These are phyloP conservation scores for Eremothecium gossypii DNA, from an alignment of 1,139 yeast genomes.

Conservation along the genomic window DNA sequence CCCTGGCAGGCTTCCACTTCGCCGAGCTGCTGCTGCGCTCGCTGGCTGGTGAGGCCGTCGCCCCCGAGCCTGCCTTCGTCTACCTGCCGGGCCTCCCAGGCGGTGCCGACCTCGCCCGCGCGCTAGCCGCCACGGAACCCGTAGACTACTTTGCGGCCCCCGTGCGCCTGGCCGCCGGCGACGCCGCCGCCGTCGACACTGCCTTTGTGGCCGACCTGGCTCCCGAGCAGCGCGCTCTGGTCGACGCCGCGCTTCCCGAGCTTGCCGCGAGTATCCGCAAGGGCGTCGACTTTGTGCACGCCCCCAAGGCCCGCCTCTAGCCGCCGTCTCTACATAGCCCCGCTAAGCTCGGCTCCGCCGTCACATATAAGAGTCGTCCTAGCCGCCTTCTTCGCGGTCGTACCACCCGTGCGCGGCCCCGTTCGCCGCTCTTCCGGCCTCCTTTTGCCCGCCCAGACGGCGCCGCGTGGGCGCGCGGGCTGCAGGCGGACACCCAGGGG, in stretches of 20 bases:
- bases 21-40: slow-evolving; percentile 31
- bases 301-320: neutral
- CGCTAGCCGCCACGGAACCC: slow-evolving; percentile 17
- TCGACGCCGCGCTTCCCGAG: slow-evolving; percentile 45
- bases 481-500: too few species aligned
- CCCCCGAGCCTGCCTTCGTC: slow-evolving; percentile 39
- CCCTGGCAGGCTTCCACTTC: slow-evolving; percentile 64
- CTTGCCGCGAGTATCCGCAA: slow-evolving; percentile 48
- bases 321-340: too few species aligned
- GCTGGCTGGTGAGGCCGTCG: slow-evolving; percentile 15
- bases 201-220: slow-evolving; percentile 38
- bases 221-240: slow-evolving; percentile 38
- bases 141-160: slow-evolving; percentile 59
- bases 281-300: slow-evolving; percentile 48
- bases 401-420: too few species aligned
- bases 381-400: too few species aligned
- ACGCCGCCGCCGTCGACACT: slow-evolving; percentile 39
- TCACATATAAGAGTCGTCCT: too few species aligned
- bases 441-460: too few species aligned
- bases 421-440: too few species aligned
- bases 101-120: slow-evolving; percentile 38
- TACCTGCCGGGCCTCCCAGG: slow-evolving; percentile 46
- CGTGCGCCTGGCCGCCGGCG: slow-evolving; percentile 40
- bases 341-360: too few species aligned
- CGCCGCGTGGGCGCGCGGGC: too few species aligned